These are phyloP conservation scores for Cardamine chenopodiifolia DNA, from an alignment of 345 rosid genomes.

Conservation along the genomic window DNA sequence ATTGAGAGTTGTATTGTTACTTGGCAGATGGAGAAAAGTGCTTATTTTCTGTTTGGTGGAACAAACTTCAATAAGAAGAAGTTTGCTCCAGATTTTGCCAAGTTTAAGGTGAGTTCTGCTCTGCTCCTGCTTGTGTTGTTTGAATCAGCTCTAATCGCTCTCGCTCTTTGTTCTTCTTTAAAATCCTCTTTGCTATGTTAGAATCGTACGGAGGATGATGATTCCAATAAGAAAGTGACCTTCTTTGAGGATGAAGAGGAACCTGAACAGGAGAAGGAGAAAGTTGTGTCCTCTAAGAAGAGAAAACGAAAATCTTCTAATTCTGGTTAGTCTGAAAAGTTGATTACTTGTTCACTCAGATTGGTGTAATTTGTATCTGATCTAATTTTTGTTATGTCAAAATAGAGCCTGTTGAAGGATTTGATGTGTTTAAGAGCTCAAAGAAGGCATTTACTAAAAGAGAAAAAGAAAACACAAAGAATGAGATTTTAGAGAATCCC, in stretches of 20 bases:
- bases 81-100: constrained; percentile 63
- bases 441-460: constrained; percentile 33
- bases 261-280: constrained; percentile 40
- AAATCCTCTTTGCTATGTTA: constrained; percentile 14
- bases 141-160: neutral
- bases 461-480: constrained; percentile 36
- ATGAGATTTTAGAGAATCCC: constrained; percentile 40
- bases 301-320: constrained; percentile 59
- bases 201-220: constrained; percentile 50
- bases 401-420: constrained; percentile 69
- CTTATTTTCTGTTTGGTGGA: constrained; percentile 80
- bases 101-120: constrained; percentile 56
- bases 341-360: neutral
- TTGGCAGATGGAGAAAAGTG: constrained; percentile 60
- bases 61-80: constrained; percentile 62
- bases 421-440: constrained; percentile 71
- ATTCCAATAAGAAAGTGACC: constrained; percentile 41
- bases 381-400: neutral
- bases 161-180: neutral
- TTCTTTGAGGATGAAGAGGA: constrained; percentile 46
- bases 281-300: constrained; percentile 46
- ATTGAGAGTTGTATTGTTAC: neutral
- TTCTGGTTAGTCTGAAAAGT: constrained; percentile 45
- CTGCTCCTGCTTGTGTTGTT: neutral
- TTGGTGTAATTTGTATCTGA: neutral